phyloP scores from a whole-genome alignment of 495 filamentous ascomycete genomes.

The Friedmanniomyces endolithicus region DNA sequence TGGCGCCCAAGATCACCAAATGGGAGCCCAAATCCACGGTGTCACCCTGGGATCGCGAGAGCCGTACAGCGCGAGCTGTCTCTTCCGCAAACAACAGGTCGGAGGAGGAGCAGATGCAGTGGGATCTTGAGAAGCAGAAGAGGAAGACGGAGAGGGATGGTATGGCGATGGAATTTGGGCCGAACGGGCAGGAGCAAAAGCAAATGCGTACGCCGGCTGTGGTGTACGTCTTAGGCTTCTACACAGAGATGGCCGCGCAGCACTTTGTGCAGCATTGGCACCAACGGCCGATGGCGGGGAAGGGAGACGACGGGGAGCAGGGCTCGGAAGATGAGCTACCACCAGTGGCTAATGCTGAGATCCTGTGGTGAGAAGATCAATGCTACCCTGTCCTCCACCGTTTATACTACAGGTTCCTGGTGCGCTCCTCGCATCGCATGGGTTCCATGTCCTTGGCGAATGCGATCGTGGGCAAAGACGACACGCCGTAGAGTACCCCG shows the following conservation, averaged over 20 bases:
- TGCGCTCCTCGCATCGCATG: too few species aligned
- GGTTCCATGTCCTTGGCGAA: too few species aligned
- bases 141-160: neutral
- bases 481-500: too few species aligned
- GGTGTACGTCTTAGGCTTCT: constrained; percentile 26
- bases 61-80: neutral
- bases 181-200: neutral
- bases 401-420: too few species aligned
- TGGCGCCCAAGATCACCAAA: constrained; percentile 6
- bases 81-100: neutral
- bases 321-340: constrained; percentile 9
- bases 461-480: too few species aligned
- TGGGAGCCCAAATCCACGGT: constrained; percentile 4
- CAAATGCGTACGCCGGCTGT: neutral
- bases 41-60: constrained; percentile 3
- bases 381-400: neutral
- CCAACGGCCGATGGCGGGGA: constrained; percentile 13
- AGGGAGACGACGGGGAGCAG: neutral
- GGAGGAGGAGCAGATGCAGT: neutral
- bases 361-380: constrained; percentile 9
- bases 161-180: neutral
- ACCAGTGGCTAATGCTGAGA: constrained; percentile 13
- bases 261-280: constrained; percentile 27
- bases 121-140: neutral
- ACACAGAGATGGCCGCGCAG: constrained; percentile 22